These are phyloP conservation scores for Phlyctochytrium arcticum DNA, from an alignment of 192 early-diverging fungal genomes.

Conservation along the genomic window DNA sequence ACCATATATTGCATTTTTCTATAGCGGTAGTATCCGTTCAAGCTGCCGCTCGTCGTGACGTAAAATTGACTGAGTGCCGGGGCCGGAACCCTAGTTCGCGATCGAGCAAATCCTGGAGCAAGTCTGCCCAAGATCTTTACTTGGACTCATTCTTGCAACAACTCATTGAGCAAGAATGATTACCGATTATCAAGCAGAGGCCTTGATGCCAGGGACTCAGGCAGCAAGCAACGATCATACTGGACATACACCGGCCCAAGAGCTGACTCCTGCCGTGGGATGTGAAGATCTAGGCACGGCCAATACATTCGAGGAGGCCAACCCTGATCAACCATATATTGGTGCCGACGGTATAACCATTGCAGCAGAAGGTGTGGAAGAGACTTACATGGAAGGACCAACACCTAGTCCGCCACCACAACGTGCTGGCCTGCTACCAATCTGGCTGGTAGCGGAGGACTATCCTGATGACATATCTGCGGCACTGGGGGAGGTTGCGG, in stretches of 20 bases:
- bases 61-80: no score
- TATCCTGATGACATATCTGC: conserved; percentile 21
- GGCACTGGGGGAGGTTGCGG: conserved; percentile 23
- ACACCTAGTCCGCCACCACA: not conserved
- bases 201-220: not conserved
- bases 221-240: not conserved
- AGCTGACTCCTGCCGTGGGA: conserved; percentile 7
- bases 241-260: conserved; percentile 16
- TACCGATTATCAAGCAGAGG: no score
- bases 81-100: no score
- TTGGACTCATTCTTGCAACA: no score
- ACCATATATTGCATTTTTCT: no score
- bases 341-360: not conserved
- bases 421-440: not conserved
- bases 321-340: not conserved
- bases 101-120: no score
- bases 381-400: not conserved
- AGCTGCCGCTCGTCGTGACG: no score
- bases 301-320: not conserved
- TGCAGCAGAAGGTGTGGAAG: not conserved
- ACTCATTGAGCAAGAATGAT: no score
- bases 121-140: no score
- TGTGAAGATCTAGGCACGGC: conserved; percentile 9
- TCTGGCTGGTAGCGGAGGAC: conserved; percentile 20
- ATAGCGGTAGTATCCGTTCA: no score